phyloP scores from a whole-genome alignment of 2,329 filamentous ascomycete genomes.

The Dothistroma pini region DNA sequence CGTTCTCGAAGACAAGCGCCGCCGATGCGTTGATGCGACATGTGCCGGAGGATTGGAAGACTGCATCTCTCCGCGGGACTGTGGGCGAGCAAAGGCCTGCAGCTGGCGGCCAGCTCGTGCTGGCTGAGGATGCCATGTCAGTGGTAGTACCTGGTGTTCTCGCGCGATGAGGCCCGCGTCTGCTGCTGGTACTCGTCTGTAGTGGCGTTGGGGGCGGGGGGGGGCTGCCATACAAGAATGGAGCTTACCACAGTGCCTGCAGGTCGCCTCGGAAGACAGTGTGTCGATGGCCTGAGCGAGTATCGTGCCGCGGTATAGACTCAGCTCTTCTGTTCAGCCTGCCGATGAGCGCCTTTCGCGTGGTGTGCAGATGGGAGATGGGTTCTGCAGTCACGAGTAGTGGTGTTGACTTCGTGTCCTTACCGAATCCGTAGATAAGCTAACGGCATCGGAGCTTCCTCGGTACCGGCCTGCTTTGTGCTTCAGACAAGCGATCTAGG shows the following conservation, averaged over 20 bases:
- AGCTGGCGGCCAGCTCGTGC: constrained; percentile 24
- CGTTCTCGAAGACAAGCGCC: constrained; percentile 38
- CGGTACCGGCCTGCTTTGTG: not conserved
- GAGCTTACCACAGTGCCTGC: not conserved
- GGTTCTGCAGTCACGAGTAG: not conserved
- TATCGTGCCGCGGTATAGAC: not conserved
- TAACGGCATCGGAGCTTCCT: not conserved
- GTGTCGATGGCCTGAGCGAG: not conserved
- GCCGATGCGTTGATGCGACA: constrained; percentile 39
- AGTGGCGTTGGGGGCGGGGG: not conserved
- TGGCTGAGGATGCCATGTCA: not conserved
- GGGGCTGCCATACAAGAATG: not conserved
- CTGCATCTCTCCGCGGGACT: constrained; percentile 22
- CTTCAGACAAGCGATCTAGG: not conserved
- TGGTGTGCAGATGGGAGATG: not conserved
- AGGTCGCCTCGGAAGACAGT: not conserved
- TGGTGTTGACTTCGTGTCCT: not conserved
- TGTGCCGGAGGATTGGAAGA: constrained; percentile 24
- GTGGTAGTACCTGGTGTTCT: not conserved
- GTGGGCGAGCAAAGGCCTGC: constrained; percentile 24
- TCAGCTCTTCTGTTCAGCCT: not conserved
- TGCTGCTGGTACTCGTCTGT: not conserved
- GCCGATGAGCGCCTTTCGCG: not conserved
- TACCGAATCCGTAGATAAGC: not conserved
- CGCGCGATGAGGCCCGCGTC: no score